Base-by-base conservation (phyloP, 1,284 basidiomycete species). In the Fomes fomentarius region DNA sequence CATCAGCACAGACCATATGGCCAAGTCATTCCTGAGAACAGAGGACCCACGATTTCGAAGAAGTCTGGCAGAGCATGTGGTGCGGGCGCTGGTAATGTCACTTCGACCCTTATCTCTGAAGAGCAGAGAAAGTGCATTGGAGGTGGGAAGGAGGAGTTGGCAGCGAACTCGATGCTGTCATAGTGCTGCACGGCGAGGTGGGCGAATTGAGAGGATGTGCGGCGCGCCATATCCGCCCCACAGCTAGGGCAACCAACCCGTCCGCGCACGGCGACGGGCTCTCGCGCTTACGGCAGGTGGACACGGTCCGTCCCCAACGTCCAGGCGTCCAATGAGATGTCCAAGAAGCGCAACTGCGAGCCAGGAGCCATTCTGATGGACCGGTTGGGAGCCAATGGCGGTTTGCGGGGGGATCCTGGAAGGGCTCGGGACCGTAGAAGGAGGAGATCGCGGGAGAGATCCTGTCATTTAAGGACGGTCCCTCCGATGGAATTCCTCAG, bases 41-140 rank as follows among this genome's bases (percentile, higher is more conserved):
- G 28, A 21, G 33, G 54, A 54, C 54, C 47, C 54, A 54, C 50
- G 54, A 52, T 53, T 52, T 58, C 49, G 45, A 49, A 58, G 60
- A 61, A 61, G 60, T 30, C 57, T 17, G 17, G 49, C 35, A 11
- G 52, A 61, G 60, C 60, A 58, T 61, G 52, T 57, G 60, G 46
- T 61, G 42, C 53, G 43, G 44, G 56, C 50, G 51, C 42, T 50
- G 51, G 38, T 19, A 51, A 35, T 43, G 51, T 61, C 56, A 53
- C 49, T 53, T 46, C 52, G 46, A 24, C 37, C 51, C 51, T 56
- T 58, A 61, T 58, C 60, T 48, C 44, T 41, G 19, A 19, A 21
- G 33, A n/a, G 35, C 39, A 31, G 39, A 24, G 41, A 34, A 38
- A 6, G 10, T 19, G 24, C 31, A n/a, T n/a, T n/a, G n/a, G n/a